Evolutionary conservation across 345 rosid species (phyloP).

Genomic region (Citrus sp.): DNA sequence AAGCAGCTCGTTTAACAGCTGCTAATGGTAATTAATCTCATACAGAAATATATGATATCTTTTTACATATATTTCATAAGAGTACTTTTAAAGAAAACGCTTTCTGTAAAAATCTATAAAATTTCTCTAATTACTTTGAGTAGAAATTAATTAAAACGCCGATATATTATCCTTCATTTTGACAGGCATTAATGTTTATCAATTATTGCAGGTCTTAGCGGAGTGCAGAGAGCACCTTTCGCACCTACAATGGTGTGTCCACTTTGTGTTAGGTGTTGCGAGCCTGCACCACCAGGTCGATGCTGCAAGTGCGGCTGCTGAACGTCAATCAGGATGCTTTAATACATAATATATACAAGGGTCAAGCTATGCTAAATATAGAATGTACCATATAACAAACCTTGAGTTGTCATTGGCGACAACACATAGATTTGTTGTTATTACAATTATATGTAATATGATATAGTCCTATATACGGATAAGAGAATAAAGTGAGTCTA

Average conservation of each 20-base stretch:
- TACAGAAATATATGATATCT: no score
- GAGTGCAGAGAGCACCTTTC: not conserved
- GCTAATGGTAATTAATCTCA: not conserved
- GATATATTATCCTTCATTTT: not conserved
- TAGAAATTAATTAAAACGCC: no score
- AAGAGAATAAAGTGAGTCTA: not conserved
- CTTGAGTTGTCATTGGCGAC: no score
- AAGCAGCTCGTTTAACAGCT: not conserved
- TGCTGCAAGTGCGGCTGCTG: slow-evolving; percentile 28
- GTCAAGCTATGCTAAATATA: no score
- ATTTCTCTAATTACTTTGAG: no score
- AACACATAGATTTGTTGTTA: no score
- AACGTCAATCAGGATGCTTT: no score
- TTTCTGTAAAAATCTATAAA: not conserved
- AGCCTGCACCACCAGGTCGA: slow-evolving; percentile 22
- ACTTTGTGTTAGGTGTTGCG: not conserved
- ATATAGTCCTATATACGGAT: not conserved
- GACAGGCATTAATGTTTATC: no score
- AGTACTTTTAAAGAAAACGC: not conserved
- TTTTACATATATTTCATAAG: not conserved
- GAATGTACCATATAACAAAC: no score
- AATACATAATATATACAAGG: no score
- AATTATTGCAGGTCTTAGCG: not conserved
- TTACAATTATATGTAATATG: not conserved
- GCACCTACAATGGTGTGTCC: not conserved